These are phyloP conservation scores for Puccinia brachypodii DNA, from an alignment of 1,284 basidiomycete genomes.

Conservation along the genomic window DNA sequence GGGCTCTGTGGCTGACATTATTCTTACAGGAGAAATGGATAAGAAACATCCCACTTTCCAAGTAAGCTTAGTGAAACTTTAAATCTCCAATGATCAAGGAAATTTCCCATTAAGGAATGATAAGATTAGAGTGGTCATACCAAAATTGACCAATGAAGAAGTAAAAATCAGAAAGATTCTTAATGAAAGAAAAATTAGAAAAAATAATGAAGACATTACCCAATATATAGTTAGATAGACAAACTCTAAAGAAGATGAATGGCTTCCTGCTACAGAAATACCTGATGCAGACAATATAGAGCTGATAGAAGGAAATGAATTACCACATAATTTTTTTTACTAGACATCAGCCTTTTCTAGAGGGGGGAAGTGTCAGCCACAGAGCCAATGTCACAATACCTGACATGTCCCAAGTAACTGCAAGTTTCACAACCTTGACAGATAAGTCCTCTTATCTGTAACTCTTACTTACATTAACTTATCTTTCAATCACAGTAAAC, in stretches of 20 bases:
- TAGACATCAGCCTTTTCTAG: neutral
- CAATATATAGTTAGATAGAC: neutral
- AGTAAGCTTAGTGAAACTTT: too few relatives aligned
- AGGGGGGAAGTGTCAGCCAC: neutral
- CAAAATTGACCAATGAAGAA: neutral
- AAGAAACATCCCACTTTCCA: too few relatives aligned
- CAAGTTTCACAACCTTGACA: too few relatives aligned
- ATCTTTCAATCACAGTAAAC: too few relatives aligned
- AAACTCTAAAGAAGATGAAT: neutral
- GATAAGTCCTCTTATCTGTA: too few relatives aligned
- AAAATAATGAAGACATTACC: neutral
- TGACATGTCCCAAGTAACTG: neutral
- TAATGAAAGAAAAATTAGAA: neutral
- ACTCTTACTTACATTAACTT: too few relatives aligned
- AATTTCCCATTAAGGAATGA: neutral
- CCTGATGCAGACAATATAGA: neutral
- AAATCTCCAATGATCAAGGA: neutral
- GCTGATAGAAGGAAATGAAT: neutral
- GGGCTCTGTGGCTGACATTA: too few relatives aligned
- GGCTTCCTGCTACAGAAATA: neutral
- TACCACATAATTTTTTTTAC: too few relatives aligned
- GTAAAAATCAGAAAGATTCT: neutral
- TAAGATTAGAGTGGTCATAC: neutral
- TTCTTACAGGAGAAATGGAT: too few relatives aligned
- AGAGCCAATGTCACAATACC: neutral